These are phyloP conservation scores for Amoeboaphelidium protococcarum DNA, from an alignment of 371 early-diverging fungal species.

Conservation along the genomic window DNA sequence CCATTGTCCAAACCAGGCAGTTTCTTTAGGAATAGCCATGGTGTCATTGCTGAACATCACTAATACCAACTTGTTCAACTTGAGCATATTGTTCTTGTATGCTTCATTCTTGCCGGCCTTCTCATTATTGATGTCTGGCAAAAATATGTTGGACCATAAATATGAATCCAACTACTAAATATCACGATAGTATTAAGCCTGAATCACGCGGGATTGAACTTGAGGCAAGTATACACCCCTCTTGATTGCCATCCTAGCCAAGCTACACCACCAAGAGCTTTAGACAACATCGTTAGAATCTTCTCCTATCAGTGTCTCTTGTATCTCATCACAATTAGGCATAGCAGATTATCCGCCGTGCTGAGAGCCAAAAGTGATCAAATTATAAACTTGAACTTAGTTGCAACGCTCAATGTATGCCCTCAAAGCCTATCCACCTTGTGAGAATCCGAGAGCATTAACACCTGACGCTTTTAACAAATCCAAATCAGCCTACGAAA, in stretches of 20 bases:
- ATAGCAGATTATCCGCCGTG: neutral
- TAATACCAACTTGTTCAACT: constrained; percentile 1
- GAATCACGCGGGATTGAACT: constrained; percentile 1
- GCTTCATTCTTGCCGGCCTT: neutral
- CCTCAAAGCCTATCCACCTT: constrained; percentile 3
- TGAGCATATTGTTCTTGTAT: constrained; percentile 2
- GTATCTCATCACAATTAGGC: neutral
- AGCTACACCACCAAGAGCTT: neutral
- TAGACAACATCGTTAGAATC: too few species aligned
- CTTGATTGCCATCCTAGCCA: neutral
- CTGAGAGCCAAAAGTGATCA: constrained; percentile 3
- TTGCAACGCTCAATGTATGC: constrained; percentile 4
- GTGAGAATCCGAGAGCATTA: constrained; percentile 3
- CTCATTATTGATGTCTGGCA: constrained; percentile 4
- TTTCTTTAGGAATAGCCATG: neutral
- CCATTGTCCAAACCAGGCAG: neutral
- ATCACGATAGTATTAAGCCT: constrained; percentile 3
- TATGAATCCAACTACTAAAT: neutral
- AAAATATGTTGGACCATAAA: constrained; percentile 1
- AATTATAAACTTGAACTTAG: neutral
- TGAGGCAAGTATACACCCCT: neutral
- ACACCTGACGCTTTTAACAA: constrained; percentile 1
- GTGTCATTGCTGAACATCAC: constrained; percentile 1
- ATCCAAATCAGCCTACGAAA: too few species aligned
- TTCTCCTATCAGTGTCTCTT: too few species aligned